Evolutionary conservation across 352 stramenopile genomes (phyloP), one percentile per base, ranked within the genome.

Genomic region (Phytophthora chlamydospora): DNA sequence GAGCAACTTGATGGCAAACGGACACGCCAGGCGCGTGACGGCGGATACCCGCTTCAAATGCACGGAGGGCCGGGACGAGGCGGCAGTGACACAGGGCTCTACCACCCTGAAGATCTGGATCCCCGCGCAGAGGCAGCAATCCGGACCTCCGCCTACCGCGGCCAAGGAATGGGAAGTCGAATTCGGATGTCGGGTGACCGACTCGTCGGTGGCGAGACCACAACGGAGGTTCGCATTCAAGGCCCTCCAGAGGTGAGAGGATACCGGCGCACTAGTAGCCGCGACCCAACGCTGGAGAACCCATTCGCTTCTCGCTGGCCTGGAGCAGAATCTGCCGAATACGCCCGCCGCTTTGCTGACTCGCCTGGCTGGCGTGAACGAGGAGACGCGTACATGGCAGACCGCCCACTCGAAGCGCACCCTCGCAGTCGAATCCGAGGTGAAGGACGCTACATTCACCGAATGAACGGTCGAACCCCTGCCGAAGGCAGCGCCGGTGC

Each of bases 291-390:
- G 3, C n/a, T 62, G 29, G 50, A 67, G n/a, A 73, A 58, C 36
- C 51, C 67, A 6, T 71, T 65, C 29, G 40, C 58, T 3, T 67
- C 63, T 10, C 62, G 65, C 21, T 80, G 72, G 72, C 42, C 68
- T 8, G 47, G 53, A 17, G 11, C 39, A 6, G 41, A 62, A 13
- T 45, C 50, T 62, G 34, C 45, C 9, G 68, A 76, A 11, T 80
- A 85, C 45, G 55, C 49, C 1, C 72, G 51, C 1, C 66, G 67
- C 17, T 83, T 78, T 60, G 58, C 41, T 6, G 55, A 73, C n/a
- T 69, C 69, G 7, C 69, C 72, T 12, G 60, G 52, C n/a, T 83
- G 77, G 77, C 58, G 64, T 21, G 69, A 84, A 35, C 65, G 61
- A 32, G 66, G 60, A 0, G 56, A 71, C 19, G 14, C 50, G 8